Conservation (phyloP, 768 basidiomycete species). For the Lanmaoa pseudosensibilis region DNA sequence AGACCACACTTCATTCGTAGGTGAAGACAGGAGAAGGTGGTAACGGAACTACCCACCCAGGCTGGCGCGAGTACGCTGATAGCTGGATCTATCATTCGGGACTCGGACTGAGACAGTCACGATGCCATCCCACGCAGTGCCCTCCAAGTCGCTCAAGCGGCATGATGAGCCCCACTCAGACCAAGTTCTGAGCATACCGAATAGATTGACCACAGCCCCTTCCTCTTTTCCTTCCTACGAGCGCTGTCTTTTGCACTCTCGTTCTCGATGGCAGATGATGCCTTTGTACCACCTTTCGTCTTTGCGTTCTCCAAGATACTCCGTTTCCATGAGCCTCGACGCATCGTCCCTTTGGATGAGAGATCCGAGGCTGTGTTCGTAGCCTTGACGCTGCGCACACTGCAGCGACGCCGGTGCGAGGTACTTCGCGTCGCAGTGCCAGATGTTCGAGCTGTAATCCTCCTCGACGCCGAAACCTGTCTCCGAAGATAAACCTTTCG, state of each 20-base stretch:
- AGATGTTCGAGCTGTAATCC: background rate
- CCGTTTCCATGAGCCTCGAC: slow-evolving; percentile 30
- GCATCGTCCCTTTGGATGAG: slow-evolving; percentile 21
- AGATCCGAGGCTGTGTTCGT: background rate
- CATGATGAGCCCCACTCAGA: slow-evolving; percentile 9
- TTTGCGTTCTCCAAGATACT: slow-evolving; percentile 19
- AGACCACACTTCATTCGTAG: background rate
- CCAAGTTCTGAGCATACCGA: slow-evolving; percentile 30
- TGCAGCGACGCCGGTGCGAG: slow-evolving; percentile 18
- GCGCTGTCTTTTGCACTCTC: background rate
- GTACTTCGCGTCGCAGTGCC: slow-evolving; percentile 3
- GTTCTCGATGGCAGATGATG: slow-evolving; percentile 17
- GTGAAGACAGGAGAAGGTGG: background rate
- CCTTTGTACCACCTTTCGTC: slow-evolving; percentile 11
- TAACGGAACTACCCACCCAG: no score
- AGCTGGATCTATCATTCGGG: background rate
- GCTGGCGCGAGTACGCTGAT: background rate
- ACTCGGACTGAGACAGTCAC: background rate
- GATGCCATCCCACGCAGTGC: no score
- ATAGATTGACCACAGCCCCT: slow-evolving; percentile 30
- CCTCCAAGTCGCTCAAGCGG: background rate
- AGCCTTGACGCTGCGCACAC: slow-evolving; percentile 17
- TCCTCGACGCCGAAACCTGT: slow-evolving; percentile 18
- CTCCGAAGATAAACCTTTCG: slow-evolving; percentile 17
- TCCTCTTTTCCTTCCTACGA: slow-evolving; percentile 25